phyloP scores from a whole-genome alignment of 2,329 filamentous ascomycete genomes.

The Nemania abortiva region DNA sequence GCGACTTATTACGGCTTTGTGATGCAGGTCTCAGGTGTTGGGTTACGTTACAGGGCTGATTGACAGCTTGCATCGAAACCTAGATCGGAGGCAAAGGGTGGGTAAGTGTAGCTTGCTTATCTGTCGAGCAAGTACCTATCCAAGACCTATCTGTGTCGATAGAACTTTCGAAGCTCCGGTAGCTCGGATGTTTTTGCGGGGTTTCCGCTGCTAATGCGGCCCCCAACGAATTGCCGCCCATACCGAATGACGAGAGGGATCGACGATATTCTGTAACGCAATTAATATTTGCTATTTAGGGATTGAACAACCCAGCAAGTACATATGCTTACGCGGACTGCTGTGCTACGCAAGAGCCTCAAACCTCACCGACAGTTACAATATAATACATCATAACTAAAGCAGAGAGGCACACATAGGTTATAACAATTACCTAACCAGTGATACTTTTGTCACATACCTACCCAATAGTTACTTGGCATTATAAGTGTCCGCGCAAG shows the following conservation, averaged over 20 bases:
- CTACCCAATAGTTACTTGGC: neutral
- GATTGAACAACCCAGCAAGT: neutral
- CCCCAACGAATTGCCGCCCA: neutral
- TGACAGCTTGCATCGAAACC: constrained; percentile 28
- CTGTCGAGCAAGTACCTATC: neutral
- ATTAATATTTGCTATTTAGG: neutral
- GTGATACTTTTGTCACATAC: neutral
- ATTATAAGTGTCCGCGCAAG: neutral
- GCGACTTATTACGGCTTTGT: constrained; percentile 4
- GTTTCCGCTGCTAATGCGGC: constrained; percentile 22
- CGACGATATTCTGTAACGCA: no score
- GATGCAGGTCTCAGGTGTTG: constrained; percentile 20
- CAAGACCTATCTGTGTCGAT: neutral
- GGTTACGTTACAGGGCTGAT: constrained; percentile 33
- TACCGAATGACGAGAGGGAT: neutral
- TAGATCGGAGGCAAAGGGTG: neutral
- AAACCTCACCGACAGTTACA: neutral
- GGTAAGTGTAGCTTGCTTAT: neutral
- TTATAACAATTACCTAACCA: neutral
- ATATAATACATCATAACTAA: neutral
- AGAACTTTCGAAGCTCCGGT: constrained; percentile 9
- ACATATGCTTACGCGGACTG: neutral
- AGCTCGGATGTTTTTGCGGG: constrained; percentile 27
- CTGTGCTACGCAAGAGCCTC: neutral
- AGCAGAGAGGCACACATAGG: neutral